Evolutionary conservation across 805 yeast genomes (phyloP).

Genomic region (Sungouiella blattae): DNA sequence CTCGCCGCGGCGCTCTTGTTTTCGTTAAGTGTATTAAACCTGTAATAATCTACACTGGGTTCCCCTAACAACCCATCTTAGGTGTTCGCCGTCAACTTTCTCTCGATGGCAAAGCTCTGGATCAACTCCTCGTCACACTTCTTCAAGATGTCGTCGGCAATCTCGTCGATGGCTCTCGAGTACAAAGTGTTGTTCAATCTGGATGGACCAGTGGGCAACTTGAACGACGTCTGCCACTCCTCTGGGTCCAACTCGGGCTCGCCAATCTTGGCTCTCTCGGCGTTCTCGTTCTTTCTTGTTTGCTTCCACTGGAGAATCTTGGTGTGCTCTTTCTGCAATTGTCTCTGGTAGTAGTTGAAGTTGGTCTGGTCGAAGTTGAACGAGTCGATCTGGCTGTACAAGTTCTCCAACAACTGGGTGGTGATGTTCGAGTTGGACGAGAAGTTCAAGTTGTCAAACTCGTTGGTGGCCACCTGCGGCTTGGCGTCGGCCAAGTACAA

Average conservation of each 20-base stretch:
- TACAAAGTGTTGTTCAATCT: conserved; percentile 68
- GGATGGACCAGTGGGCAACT: conserved; percentile 71
- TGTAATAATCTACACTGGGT: too few species aligned
- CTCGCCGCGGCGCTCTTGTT: too few species aligned
- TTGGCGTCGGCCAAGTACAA: conserved; percentile 41
- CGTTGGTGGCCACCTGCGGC: conserved; percentile 16
- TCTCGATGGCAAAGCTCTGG: conserved; percentile 58
- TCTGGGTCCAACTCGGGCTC: conserved; percentile 52
- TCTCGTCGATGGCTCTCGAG: conserved; percentile 64
- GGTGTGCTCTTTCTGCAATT: conserved; percentile 61
- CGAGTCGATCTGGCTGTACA: conserved; percentile 68
- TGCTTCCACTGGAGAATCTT: conserved; percentile 75
- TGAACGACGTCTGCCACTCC: conserved; percentile 66
- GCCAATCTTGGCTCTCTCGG: conserved; percentile 54
- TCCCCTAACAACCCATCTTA: too few species aligned
- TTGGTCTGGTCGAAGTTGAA: conserved; percentile 75
- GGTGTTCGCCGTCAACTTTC: conserved; percentile 38
- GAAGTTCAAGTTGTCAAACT: conserved; percentile 38
- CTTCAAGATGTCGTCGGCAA: conserved; percentile 68
- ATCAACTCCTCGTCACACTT: conserved; percentile 64
- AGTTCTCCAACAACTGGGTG: conserved; percentile 53
- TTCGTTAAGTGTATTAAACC: too few species aligned
- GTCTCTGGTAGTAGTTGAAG: conserved; percentile 79
- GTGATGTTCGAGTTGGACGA: conserved; percentile 43
- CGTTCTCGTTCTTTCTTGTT: conserved; percentile 63